Base-by-base conservation (phyloP, 2,329 filamentous ascomycete genomes). In the Epichloe amarillans region DNA sequence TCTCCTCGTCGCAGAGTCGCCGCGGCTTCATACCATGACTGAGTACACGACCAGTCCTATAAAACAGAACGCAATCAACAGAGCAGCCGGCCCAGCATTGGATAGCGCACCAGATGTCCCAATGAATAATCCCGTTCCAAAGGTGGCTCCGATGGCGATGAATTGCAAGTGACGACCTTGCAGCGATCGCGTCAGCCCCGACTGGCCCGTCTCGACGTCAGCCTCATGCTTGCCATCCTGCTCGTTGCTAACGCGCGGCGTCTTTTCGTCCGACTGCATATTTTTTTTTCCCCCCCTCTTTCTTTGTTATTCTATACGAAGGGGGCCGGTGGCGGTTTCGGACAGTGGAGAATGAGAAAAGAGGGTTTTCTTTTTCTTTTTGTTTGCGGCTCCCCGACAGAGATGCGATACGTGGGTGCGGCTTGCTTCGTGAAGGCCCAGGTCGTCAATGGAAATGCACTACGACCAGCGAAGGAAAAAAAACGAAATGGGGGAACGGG, bases 81-180 rank as follows among this genome's bases (percentile, higher is more conserved):
- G 76, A 33, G 81, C 79, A 1, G 77, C 79, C 10, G 84, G 84
- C 0, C 84, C 84, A 10, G 80, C 74, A 46, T 73, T 77, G 52
- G 77, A 71, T 49, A 88, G 71, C 14, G 81, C 80, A 40, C 68
- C 69, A 43, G 84, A 83, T 47, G 77, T 80, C 48, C 83, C 82
- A 36, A 88, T 74, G 65, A 88, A 87, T 42, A 88, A 72, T 55
- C 84, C 84, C 2, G 84, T 88, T 50, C 84, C 84, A 58, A 88
- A 82, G 14, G 83, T 86, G 49, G 80, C 81, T 35, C 72, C 72
- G 23, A 75, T 72, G 54, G 72, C 72, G 51, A 75, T 73, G 63
- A 75, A 75, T 56, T 74, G 71, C 45, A 75, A 62, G 52, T 75
- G 72, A 39, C 69, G 66, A 40, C 65, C 60, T 47, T 58, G 54